Conservation (phyloP, 208 protist species). For the Trypanosoma platydactyli region DNA sequence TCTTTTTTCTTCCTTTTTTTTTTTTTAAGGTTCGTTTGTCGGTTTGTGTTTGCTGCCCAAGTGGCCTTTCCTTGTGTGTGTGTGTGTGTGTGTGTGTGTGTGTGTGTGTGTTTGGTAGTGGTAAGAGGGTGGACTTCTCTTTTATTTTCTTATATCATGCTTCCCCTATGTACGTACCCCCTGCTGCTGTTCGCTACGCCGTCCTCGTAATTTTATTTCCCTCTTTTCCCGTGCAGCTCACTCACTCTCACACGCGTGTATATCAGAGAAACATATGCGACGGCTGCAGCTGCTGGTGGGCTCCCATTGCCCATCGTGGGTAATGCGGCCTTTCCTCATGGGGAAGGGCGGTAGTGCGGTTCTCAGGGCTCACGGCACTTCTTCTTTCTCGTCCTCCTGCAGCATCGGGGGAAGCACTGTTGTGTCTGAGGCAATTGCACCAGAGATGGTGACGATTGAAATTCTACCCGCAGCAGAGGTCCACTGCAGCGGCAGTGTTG, state of each 20-base stretch:
- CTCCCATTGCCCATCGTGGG: not conserved
- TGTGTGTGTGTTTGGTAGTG: not conserved
- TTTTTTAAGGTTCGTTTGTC: not conserved
- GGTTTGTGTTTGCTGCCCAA: too few species aligned
- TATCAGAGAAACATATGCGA: conserved; percentile 9
- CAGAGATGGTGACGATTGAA: conserved; percentile 62
- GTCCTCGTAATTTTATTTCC: not conserved
- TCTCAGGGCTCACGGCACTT: not conserved
- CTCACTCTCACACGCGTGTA: not conserved
- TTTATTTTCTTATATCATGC: not conserved
- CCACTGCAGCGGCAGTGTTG: conserved; percentile 18
- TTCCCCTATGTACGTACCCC: too few species aligned
- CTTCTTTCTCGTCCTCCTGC: not conserved
- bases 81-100: not conserved
- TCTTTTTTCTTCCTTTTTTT: not conserved
- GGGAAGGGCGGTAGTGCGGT: not conserved
- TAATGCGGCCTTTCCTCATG: not conserved
- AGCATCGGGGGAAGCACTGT: not conserved
- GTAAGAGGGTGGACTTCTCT: too few species aligned
- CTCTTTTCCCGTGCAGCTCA: not conserved
- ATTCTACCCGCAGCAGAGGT: conserved; percentile 25
- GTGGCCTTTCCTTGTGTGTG: conserved; percentile 5
- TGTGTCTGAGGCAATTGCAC: conserved; percentile 25
- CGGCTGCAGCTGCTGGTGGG: conserved; percentile 2
- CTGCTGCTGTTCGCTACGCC: too few species aligned